Evolutionary conservation across 495 filamentous ascomycete genomes (phyloP).

Genomic region (Tuber umbilicatum): DNA sequence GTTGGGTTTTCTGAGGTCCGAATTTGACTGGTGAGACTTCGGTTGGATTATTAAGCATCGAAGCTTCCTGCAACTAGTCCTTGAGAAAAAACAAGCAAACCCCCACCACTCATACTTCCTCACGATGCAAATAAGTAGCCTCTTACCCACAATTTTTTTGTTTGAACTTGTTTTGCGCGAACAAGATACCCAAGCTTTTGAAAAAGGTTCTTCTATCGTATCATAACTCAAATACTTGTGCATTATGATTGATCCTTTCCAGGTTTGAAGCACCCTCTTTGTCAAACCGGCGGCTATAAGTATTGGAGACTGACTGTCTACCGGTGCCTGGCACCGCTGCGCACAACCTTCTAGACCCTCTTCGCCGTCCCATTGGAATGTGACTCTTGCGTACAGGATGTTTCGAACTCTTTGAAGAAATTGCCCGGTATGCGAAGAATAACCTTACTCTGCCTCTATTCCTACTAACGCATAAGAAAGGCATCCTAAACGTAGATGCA

Average conservation of each 20-base stretch:
- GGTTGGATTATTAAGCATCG: conserved; percentile 27
- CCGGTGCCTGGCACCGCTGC: background rate
- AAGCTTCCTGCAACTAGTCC: background rate
- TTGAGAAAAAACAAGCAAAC: background rate
- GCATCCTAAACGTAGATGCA: conserved; percentile 61
- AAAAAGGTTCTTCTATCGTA: conserved; percentile 4
- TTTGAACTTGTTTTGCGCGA: background rate
- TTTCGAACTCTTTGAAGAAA: conserved; percentile 67
- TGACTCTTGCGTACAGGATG: conserved; percentile 73
- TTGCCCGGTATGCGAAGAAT: conserved; percentile 53
- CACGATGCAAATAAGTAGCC: background rate
- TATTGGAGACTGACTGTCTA: conserved; percentile 6
- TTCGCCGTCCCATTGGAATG: conserved; percentile 94
- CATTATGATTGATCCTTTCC: conserved; percentile 55
- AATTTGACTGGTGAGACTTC: conserved; percentile 8
- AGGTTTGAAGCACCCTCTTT: conserved; percentile 42
- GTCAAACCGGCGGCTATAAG: background rate
- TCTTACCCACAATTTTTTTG: background rate
- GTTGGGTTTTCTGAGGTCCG: background rate
- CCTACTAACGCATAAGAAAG: conserved; percentile 36
- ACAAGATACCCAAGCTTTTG: background rate
- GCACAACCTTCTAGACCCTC: conserved; percentile 57
- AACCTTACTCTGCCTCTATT: conserved; percentile 11
- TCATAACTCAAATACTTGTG: conserved; percentile 11
- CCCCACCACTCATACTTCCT: background rate